These are phyloP conservation scores for Rhizophlyctis rosea DNA, from an alignment of 192 early-diverging fungal species.

Conservation along the genomic window DNA sequence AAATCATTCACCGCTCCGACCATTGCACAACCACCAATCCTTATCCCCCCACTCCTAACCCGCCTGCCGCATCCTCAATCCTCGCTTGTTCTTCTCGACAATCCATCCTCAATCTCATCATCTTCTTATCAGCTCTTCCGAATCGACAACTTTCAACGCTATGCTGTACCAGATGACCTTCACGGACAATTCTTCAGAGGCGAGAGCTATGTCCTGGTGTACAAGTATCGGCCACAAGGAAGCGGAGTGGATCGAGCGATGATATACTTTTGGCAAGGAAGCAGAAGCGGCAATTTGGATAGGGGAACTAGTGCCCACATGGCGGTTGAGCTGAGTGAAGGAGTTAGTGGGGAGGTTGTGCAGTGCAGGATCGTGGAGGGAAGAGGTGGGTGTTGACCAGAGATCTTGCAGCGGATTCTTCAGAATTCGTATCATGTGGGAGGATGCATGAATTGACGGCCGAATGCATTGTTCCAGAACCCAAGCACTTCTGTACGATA, in stretches of 20 bases:
- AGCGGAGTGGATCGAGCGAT: slow-evolving; percentile 30
- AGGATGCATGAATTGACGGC: neutral
- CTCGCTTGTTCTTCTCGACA: neutral
- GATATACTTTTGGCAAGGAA: slow-evolving; percentile 45
- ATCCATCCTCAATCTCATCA: no score
- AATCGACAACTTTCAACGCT: slow-evolving; percentile 25
- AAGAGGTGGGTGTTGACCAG: slow-evolving; percentile 26
- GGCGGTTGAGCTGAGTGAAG: slow-evolving; percentile 32
- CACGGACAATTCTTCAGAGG: slow-evolving; percentile 21
- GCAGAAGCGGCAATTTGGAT: slow-evolving; percentile 23
- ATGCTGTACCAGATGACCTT: neutral
- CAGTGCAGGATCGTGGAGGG: slow-evolving; percentile 36
- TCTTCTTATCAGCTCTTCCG: slow-evolving; percentile 13
- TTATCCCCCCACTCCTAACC: slow-evolving; percentile 13
- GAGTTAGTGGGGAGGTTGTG: slow-evolving; percentile 22
- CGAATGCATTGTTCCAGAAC: slow-evolving; percentile 10
- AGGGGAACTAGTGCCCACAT: slow-evolving; percentile 40
- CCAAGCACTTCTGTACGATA: slow-evolving; percentile 2
- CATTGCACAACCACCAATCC: slow-evolving; percentile 27
- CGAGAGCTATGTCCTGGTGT: slow-evolving; percentile 36
- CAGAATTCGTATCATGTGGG: neutral
- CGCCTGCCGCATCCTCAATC: neutral
- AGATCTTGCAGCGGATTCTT: neutral
- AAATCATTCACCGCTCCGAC: slow-evolving; percentile 26
- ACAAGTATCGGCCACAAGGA: slow-evolving; percentile 23